Conservation (phyloP, 331 rosid genomes). For the Cucumis variabilis region DNA sequence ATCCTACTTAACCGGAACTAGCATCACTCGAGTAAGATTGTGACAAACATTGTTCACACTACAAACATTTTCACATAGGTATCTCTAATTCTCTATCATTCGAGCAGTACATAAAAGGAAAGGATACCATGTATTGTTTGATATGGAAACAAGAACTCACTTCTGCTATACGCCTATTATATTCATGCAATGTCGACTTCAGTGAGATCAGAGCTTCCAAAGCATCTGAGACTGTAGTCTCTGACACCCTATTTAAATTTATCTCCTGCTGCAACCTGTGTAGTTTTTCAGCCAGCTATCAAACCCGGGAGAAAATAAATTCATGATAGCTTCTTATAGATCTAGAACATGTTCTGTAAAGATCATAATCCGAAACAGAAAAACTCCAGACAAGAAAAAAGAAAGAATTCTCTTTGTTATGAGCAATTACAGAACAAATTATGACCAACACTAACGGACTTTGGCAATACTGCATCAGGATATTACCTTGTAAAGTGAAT, state of each 20-base stretch:
- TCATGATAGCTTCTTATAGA: not conserved
- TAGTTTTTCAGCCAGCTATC: slow-evolving; percentile 22
- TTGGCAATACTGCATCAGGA: slow-evolving; percentile 23
- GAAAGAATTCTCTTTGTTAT: slow-evolving; percentile 10
- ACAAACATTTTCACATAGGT: not conserved
- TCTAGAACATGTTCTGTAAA: not conserved
- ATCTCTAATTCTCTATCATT: not conserved
- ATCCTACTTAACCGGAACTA: not conserved
- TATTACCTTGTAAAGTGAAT: slow-evolving; percentile 56
- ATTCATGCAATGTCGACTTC: slow-evolving; percentile 70
- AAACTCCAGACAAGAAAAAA: not conserved
- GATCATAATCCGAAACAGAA: not conserved
- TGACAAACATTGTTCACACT: not conserved
- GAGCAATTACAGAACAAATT: not conserved
- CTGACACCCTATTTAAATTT: slow-evolving; percentile 52
- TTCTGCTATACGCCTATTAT: slow-evolving; percentile 78
- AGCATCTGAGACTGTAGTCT: slow-evolving; percentile 54
- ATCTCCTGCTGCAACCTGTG: slow-evolving; percentile 72
- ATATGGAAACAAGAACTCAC: slow-evolving; percentile 51
- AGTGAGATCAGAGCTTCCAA: slow-evolving; percentile 58
- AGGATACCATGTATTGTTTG: not conserved
- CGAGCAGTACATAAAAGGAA: not conserved
- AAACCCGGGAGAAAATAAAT: not conserved
- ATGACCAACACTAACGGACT: not conserved
- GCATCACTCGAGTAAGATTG: not conserved